These are phyloP conservation scores for Leccinum boreale DNA, from an alignment of 768 basidiomycete species.

Conservation along the genomic window DNA sequence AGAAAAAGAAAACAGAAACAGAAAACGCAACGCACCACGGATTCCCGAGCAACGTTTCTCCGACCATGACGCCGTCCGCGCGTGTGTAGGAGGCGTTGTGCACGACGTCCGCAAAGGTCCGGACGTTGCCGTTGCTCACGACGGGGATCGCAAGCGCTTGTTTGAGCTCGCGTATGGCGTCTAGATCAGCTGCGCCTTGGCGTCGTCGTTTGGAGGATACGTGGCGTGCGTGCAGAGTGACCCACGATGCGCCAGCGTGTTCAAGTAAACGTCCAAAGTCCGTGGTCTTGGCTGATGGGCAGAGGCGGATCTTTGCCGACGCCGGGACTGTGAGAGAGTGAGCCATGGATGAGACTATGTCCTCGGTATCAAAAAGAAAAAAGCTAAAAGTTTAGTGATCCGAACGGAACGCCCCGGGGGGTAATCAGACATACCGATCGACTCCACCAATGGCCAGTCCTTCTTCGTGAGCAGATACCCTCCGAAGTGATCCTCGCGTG, in stretches of 20 bases:
- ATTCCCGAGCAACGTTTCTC: constrained; percentile 71
- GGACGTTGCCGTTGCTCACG: constrained; percentile 79
- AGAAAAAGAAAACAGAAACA: background rate
- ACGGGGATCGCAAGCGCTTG: constrained; percentile 51
- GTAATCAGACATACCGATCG: constrained; percentile 47
- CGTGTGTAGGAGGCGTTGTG: constrained; percentile 52
- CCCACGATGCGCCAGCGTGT: constrained; percentile 63
- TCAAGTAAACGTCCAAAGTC: constrained; percentile 58
- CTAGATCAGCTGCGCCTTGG: constrained; percentile 68
- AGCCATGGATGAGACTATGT: constrained; percentile 62
- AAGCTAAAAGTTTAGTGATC: background rate
- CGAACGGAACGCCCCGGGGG: background rate
- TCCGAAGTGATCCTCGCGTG: constrained; percentile 64
- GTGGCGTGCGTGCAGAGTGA: constrained; percentile 72
- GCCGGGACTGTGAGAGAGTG: constrained; percentile 61
- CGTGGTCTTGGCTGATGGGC: constrained; percentile 52
- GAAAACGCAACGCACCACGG: constrained; percentile 52
- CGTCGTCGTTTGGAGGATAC: constrained; percentile 68
- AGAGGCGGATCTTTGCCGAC: constrained; percentile 60
- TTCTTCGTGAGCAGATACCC: constrained; percentile 71
- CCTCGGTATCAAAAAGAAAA: background rate
- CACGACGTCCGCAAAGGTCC: constrained; percentile 52
- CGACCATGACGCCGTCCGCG: constrained; percentile 79
- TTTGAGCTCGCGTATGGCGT: constrained; percentile 55
- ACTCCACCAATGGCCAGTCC: constrained; percentile 67